A percentile compares a stretch with the other conserved stretches of the same genome.
phyloP scores from a whole-genome alignment of 768 basidiomycete species.

The Auricularia auricula-judae region DNA sequence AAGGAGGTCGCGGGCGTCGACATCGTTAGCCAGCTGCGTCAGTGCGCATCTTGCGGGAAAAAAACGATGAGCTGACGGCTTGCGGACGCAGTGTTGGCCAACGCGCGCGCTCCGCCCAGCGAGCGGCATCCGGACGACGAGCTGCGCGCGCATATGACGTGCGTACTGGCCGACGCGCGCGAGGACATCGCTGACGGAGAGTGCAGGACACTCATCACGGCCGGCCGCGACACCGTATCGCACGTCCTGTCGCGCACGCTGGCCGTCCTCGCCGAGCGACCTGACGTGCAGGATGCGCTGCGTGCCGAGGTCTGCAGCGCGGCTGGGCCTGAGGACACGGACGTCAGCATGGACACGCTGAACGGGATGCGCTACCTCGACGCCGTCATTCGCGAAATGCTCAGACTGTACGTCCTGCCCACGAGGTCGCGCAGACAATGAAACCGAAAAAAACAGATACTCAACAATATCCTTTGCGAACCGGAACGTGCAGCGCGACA shows the following conservation, averaged over 20 bases:
- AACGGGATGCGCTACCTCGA: slow-evolving; percentile 44
- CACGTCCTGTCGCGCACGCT: neutral
- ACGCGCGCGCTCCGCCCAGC: neutral
- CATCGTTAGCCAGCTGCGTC: neutral
- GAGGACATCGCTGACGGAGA: neutral
- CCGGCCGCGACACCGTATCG: neutral
- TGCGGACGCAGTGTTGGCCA: neutral
- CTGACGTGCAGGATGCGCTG: neutral
- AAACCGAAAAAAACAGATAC: neutral
- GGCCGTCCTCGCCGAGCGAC: neutral
- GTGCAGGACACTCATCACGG: neutral
- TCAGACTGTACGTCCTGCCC: slow-evolving; percentile 19
- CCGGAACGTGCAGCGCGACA: neutral
- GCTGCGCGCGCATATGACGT: neutral
- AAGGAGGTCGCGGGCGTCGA: neutral
- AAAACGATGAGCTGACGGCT: neutral
- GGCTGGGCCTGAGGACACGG: slow-evolving; percentile 9
- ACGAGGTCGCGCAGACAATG: no score
- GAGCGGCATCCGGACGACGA: neutral
- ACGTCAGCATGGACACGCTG: slow-evolving; percentile 47
- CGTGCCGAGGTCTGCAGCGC: neutral
- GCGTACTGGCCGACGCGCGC: neutral
- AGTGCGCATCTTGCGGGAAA: neutral
- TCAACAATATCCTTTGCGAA: neutral
- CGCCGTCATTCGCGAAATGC: slow-evolving; percentile 34